Conservation (phyloP, 345 rosid genomes). For the Pugionium cornutum region DNA sequence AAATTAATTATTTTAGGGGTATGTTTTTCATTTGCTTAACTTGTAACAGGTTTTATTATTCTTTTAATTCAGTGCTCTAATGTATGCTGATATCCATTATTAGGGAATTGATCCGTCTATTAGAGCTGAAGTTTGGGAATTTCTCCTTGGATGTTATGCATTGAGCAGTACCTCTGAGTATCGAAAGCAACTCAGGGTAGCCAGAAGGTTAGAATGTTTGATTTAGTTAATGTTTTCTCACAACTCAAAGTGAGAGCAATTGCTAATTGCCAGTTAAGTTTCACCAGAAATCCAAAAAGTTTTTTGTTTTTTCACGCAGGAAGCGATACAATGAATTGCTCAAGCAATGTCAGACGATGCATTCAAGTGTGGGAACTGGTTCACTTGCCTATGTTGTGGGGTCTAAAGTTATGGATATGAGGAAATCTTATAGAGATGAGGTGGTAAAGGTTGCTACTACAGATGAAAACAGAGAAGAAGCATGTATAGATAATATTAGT, state of each 20-base stretch:
- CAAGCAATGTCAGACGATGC: slow-evolving; percentile 72
- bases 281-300: not conserved
- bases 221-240: slow-evolving; percentile 7
- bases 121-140: slow-evolving; percentile 86
- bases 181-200: slow-evolving; percentile 60
- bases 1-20: slow-evolving; percentile 73
- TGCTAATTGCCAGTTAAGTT: not conserved
- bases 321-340: slow-evolving; percentile 54
- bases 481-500: slow-evolving; percentile 32
- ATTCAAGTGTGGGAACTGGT: slow-evolving; percentile 84
- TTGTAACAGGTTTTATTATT: not conserved
- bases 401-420: slow-evolving; percentile 85
- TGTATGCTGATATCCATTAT: too few relatives aligned
- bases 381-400: slow-evolving; percentile 79
- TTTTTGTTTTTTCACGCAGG: not conserved
- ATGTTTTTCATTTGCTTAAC: slow-evolving; percentile 33
- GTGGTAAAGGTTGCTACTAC: slow-evolving; percentile 42
- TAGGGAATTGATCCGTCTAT: slow-evolving; percentile 79
- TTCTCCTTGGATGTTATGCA: slow-evolving; percentile 77
- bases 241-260: not conserved
- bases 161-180: slow-evolving; percentile 68
- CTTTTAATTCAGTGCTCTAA: not conserved
- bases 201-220: slow-evolving; percentile 56
- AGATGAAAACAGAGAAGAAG: slow-evolving; percentile 40
- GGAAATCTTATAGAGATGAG: slow-evolving; percentile 63